Percentiles rank a stretch among this genome's conserved stretches.
Conservation (phyloP, 2,329 filamentous ascomycete species). For the Lachnellula hyalina region DNA sequence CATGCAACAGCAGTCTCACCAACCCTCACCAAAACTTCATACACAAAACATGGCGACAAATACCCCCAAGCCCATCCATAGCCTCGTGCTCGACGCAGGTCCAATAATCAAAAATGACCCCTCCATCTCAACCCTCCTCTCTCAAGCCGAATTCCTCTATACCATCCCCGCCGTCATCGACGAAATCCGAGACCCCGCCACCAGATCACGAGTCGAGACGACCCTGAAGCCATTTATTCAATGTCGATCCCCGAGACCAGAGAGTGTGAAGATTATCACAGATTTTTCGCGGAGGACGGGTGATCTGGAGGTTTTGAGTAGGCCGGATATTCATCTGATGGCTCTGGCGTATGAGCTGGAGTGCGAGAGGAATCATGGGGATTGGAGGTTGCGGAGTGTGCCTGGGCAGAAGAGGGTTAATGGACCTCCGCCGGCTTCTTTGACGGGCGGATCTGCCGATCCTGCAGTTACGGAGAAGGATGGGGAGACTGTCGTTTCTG, state of each 20-base stretch:
- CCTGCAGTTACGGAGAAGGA: slow-evolving; percentile 13
- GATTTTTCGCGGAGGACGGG: slow-evolving; percentile 88
- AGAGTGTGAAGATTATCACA: slow-evolving; percentile 72
- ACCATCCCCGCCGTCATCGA: slow-evolving; percentile 81
- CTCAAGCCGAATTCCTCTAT: slow-evolving; percentile 69
- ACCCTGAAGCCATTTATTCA: slow-evolving; percentile 81
- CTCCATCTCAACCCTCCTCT: slow-evolving; percentile 72
- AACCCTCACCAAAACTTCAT: neutral
- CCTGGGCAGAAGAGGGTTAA: slow-evolving; percentile 78
- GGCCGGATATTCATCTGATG: slow-evolving; percentile 81
- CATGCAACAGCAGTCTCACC: neutral
- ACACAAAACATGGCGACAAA: slow-evolving; percentile 23
- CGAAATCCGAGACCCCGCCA: slow-evolving; percentile 82
- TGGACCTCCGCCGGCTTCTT: slow-evolving; percentile 46
- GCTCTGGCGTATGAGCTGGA: slow-evolving; percentile 94
- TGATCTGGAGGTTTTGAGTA: slow-evolving; percentile 81
- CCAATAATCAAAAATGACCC: slow-evolving; percentile 93
- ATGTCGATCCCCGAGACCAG: slow-evolving; percentile 65
- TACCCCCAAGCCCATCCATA: slow-evolving; percentile 64
- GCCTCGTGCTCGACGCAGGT: slow-evolving; percentile 83
- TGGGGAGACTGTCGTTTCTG: neutral
- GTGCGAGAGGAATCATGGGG: slow-evolving; percentile 80
- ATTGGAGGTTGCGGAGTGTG: slow-evolving; percentile 74
- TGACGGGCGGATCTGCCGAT: slow-evolving; percentile 27
- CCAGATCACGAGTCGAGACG: slow-evolving; percentile 75